phyloP scores from a whole-genome alignment of 805 yeast species.

The Teunomyces cretensis region DNA sequence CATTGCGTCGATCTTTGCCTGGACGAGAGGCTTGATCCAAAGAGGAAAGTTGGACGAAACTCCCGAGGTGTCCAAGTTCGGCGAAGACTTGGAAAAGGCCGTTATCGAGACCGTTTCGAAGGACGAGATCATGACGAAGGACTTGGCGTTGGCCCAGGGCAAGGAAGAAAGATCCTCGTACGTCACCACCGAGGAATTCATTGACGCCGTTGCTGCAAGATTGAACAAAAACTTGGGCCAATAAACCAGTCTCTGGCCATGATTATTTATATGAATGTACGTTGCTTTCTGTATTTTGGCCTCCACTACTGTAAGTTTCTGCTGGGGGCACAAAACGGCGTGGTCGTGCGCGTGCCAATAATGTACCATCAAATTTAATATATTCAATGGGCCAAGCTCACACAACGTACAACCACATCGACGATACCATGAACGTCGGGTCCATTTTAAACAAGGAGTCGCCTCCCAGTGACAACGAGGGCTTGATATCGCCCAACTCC shows the following conservation, averaged over 20 bases:
- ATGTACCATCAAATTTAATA: background rate
- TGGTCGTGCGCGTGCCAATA: background rate
- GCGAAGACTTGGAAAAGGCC: constrained; percentile 61
- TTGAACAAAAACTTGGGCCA: constrained; percentile 37
- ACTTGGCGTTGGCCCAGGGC: constrained; percentile 72
- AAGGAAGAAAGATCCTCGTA: constrained; percentile 58
- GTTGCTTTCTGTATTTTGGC: background rate
- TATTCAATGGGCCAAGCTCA: background rate
- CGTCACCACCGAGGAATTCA: constrained; percentile 73
- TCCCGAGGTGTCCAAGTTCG: constrained; percentile 68
- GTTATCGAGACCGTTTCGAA: constrained; percentile 70
- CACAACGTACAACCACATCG: background rate
- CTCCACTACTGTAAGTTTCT: too few relatives aligned
- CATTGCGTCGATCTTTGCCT: constrained; percentile 81
- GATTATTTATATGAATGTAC: background rate
- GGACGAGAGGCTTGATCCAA: constrained; percentile 82
- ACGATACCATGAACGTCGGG: constrained; percentile 36
- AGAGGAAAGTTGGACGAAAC: constrained; percentile 77
- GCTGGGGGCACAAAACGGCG: too few relatives aligned
- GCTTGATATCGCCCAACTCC: background rate
- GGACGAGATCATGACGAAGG: constrained; percentile 81
- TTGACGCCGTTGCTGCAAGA: constrained; percentile 71
- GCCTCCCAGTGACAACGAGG: constrained; percentile 22
- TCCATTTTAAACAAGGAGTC: constrained; percentile 37
- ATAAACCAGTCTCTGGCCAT: background rate